Evolutionary conservation across 139 green algal species (phyloP), one percentile per base, ranked within the genome.

Genomic region (Axilococcus clingmanii): DNA sequence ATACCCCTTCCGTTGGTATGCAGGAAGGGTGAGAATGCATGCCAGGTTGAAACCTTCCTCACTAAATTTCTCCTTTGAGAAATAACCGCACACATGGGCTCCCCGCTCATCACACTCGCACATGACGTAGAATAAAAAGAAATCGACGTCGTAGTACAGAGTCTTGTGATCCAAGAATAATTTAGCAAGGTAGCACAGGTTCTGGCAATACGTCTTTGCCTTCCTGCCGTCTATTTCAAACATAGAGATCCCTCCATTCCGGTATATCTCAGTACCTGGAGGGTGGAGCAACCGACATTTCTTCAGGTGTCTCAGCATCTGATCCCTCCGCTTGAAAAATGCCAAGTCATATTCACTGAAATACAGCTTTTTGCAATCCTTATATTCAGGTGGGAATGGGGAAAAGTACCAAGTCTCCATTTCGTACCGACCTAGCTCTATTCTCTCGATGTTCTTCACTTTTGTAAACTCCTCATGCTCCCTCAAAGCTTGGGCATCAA

Each of bases 391-490:
- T 12, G 91, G 91, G 52, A 97, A 84, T 14, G 91, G 91, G 11
- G 78, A 93, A 67, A 95, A 99, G 81, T 99, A 99, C 90, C 91
- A 98, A 14, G 91, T 98, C 55, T 97, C 91, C 75, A 97, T 93
- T 70, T 89, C 66, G 48, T 89, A 83, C 31, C 69, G 74, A 15
- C 91, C 91, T 55, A 98, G 75, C 82, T 97, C 91, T 33, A 98
- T 93, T 20, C 33, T 56, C 34, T 90, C 78, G 42, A 98, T 86
- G 70, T 96, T 98, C 66, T 96, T 95, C 15, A 95, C 79, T 77
- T 97, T 99, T 35, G 91, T 97, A 66, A 94, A 95, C 80, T 99
- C 91, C 74, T 97, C 91, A 69, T 99, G 91, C 68, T 99, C 89
- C 1, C 76, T 48, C 38, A 96, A 71, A 48, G 66, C 63, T 25